Evolutionary conservation across 352 stramenopile genomes (phyloP).

Genomic region (Blastocystis sp.): DNA sequence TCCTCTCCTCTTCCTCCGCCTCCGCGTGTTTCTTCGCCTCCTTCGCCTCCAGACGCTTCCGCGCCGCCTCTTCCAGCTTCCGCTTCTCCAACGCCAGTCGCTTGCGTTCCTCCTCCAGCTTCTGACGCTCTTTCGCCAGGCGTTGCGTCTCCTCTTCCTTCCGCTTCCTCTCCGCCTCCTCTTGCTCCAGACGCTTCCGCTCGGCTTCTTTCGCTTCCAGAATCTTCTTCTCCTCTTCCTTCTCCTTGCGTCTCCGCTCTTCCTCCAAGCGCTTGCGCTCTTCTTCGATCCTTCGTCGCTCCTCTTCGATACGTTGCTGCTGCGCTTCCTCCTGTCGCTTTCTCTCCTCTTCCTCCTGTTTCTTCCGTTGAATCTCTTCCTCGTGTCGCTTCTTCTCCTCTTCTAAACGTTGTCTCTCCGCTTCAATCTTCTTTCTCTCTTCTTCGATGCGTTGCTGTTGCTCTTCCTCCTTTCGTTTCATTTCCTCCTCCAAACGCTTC

Average conservation of each 20-base stretch:
- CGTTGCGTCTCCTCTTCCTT: not conserved
- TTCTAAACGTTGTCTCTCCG: not conserved
- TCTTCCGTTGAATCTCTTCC: not conserved
- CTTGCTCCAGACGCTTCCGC: not conserved
- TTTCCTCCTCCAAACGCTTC: not conserved
- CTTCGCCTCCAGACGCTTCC: not conserved
- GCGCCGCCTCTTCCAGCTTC: not conserved
- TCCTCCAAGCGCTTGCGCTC: not conserved
- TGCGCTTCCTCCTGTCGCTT: not conserved
- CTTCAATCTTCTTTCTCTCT: not conserved
- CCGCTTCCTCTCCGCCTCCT: not conserved
- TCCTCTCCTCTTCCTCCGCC: not conserved
- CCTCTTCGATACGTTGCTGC: not conserved
- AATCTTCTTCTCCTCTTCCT: slow-evolving; percentile 12
- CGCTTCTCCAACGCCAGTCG: not conserved
- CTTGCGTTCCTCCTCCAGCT: not conserved
- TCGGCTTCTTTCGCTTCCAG: not conserved
- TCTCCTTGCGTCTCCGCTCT: not conserved
- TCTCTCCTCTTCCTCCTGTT: not conserved
- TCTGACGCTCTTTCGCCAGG: no score
- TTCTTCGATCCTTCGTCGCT: not conserved
- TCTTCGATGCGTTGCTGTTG: not conserved
- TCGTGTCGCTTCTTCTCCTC: not conserved
- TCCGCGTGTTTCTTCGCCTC: not conserved
- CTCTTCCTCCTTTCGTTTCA: not conserved